phyloP scores from a whole-genome alignment of 805 yeast species.

The Kodamaea leandrae region DNA sequence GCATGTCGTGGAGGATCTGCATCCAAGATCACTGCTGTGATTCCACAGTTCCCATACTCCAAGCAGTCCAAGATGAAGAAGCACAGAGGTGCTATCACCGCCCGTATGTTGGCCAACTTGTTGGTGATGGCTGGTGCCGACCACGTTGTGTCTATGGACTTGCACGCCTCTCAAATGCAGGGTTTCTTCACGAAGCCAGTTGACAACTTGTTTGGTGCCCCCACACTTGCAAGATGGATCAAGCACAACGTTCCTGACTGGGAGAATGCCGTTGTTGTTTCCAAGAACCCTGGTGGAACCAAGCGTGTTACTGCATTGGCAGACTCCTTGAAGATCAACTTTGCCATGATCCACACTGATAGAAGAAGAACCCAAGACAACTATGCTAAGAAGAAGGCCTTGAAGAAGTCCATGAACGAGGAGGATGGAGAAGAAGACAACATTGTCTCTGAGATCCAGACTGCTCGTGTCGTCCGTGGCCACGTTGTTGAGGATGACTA shows the following conservation, averaged over 20 bases:
- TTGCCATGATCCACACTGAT: conserved; percentile 99
- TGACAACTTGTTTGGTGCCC: conserved; percentile 94
- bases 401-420: conserved; percentile 39
- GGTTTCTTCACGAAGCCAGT: conserved; percentile 98
- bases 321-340: conserved; percentile 92
- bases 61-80: conserved; percentile 98
- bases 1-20: conserved; percentile 99
- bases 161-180: conserved; percentile 97
- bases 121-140: conserved; percentile 98
- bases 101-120: conserved; percentile 94
- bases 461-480: conserved; percentile 94
- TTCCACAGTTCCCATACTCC: conserved; percentile 97
- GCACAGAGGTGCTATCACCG: conserved; percentile 98
- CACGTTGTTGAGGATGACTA: conserved; percentile 92
- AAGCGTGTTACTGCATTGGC: conserved; percentile 97
- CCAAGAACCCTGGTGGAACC: conserved; percentile 99
- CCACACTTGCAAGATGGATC: conserved; percentile 95
- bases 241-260: conserved; percentile 84
- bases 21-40: conserved; percentile 93
- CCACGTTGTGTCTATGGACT: conserved; percentile 96
- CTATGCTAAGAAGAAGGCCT: conserved; percentile 36
- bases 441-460: conserved; percentile 78
- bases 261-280: conserved; percentile 88
- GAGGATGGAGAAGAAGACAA: conserved; percentile 67
- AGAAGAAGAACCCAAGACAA: conserved; percentile 83